Evolutionary conservation across 441 rosid genomes (phyloP).

Genomic region (Adansonia rubrostipa): DNA sequence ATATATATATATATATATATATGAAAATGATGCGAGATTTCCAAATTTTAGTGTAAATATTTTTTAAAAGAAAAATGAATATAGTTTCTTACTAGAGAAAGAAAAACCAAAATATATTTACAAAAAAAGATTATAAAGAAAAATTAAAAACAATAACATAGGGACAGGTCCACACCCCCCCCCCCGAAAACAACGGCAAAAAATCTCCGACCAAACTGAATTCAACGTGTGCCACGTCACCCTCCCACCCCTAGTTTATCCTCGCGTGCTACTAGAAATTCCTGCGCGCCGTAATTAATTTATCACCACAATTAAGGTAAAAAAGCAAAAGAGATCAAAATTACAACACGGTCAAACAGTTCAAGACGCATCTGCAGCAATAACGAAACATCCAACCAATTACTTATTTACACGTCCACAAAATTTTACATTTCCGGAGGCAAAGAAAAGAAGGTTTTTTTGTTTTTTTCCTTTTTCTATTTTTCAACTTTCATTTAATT

Average conservation of each 20-base stretch:
- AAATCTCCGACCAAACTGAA: constrained; percentile 24
- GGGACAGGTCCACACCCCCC: constrained; percentile 13
- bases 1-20: too few species aligned
- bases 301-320: neutral
- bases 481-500: neutral
- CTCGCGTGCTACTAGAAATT: neutral
- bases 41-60: neutral
- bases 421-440: neutral
- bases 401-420: constrained; percentile 25
- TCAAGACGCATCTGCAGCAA: neutral
- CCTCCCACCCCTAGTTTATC: neutral
- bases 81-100: too few species aligned
- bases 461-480: neutral
- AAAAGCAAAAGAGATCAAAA: neutral
- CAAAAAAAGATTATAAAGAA: too few species aligned
- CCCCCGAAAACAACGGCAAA: constrained; percentile 32
- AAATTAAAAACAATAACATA: neutral
- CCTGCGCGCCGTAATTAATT: constrained; percentile 10
- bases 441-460: neutral
- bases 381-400: constrained; percentile 13
- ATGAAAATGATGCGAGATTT: too few species aligned
- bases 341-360: neutral
- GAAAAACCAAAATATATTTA: too few species aligned
- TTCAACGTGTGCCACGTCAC: constrained; percentile 26
- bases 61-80: too few species aligned